A percentile compares a stretch with the other conserved stretches of the same genome.
phyloP scores from a whole-genome alignment of 2,329 filamentous ascomycete species.

The Botrytis tulipae region DNA sequence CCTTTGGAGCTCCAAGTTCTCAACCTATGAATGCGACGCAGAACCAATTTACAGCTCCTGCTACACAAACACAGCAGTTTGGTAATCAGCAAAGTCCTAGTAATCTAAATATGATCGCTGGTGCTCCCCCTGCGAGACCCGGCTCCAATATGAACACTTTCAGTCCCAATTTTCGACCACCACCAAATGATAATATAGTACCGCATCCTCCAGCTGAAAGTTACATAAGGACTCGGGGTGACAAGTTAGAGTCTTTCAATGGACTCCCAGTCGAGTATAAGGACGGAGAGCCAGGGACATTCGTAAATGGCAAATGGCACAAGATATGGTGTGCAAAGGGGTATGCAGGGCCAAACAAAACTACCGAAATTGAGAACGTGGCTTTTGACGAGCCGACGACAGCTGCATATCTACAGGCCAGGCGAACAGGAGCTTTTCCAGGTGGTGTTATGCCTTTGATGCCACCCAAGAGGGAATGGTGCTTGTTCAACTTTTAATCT shows the following conservation, averaged over 20 bases:
- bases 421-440: constrained; percentile 64
- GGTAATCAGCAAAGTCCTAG: neutral
- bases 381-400: constrained; percentile 60
- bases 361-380: constrained; percentile 59
- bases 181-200: constrained; percentile 11
- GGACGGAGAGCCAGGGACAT: constrained; percentile 49
- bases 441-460: constrained; percentile 71
- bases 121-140: neutral
- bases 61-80: neutral
- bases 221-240: constrained; percentile 30
- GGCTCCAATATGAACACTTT: constrained; percentile 7
- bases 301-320: constrained; percentile 55
- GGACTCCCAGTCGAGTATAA: constrained; percentile 62
- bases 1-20: constrained; percentile 18
- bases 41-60: neutral
- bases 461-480: constrained; percentile 76
- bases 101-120: neutral
- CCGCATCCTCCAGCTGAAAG: constrained; percentile 25
- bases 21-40: constrained; percentile 1
- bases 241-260: constrained; percentile 58
- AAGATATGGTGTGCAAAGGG: constrained; percentile 75
- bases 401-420: constrained; percentile 63
- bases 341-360: constrained; percentile 59
- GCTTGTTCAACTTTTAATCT: constrained; percentile 66
- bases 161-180: constrained; percentile 19